Conservation (phyloP, 2,329 filamentous ascomycete species). For the Ascochyta lentis region DNA sequence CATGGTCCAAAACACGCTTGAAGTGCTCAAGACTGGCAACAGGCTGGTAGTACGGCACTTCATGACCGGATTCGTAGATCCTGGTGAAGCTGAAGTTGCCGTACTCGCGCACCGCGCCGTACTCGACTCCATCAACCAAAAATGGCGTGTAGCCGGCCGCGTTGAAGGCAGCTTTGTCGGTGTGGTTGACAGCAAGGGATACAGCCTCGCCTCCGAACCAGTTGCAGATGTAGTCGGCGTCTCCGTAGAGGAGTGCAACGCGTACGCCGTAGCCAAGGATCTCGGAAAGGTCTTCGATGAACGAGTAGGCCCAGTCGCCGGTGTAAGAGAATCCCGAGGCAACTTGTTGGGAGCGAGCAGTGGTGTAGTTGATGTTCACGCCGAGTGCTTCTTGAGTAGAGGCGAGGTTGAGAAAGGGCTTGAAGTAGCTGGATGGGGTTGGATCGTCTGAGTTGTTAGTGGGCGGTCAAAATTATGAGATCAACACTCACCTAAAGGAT, state of each 20-base stretch:
- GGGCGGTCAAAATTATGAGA: neutral
- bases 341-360: slow-evolving; percentile 49
- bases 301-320: slow-evolving; percentile 56
- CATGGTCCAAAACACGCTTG: slow-evolving; percentile 34
- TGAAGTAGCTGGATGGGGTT: slow-evolving; percentile 59
- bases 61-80: slow-evolving; percentile 51
- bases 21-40: slow-evolving; percentile 41
- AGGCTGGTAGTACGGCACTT: slow-evolving; percentile 54
- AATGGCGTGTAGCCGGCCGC: slow-evolving; percentile 75
- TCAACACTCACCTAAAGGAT: slow-evolving; percentile 39
- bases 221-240: slow-evolving; percentile 65
- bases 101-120: slow-evolving; percentile 50
- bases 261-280: slow-evolving; percentile 63
- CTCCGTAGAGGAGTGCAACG: slow-evolving; percentile 63
- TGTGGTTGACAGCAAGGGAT: slow-evolving; percentile 64
- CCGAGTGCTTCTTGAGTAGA: slow-evolving; percentile 58
- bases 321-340: slow-evolving; percentile 53
- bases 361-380: slow-evolving; percentile 64
- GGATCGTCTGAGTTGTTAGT: slow-evolving; percentile 51
- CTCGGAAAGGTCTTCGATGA: slow-evolving; percentile 56
- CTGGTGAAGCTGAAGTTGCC: slow-evolving; percentile 52
- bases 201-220: slow-evolving; percentile 78
- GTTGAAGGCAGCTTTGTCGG: slow-evolving; percentile 60
- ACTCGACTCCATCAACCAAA: slow-evolving; percentile 49
- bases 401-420: slow-evolving; percentile 60